Percentiles rank a stretch among this genome's conserved stretches.
Conservation (phyloP, 2,329 filamentous ascomycete genomes). For the Talaromyces marneffei region DNA sequence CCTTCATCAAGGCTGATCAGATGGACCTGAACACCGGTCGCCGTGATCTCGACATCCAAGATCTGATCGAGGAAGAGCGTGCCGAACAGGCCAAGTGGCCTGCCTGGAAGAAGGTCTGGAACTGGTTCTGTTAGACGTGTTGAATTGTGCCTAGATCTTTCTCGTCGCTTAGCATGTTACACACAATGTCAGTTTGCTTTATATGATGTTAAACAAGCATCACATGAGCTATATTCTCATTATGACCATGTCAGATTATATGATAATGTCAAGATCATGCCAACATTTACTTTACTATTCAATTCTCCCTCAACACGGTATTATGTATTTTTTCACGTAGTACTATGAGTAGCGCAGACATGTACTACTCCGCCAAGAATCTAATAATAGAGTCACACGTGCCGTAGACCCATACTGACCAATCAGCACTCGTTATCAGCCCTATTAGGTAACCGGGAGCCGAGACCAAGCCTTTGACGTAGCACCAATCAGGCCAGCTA, state of each 20-base stretch:
- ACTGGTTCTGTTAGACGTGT: slow-evolving; percentile 59
- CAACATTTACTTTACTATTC: background rate
- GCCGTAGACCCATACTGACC: background rate
- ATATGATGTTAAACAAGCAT: background rate
- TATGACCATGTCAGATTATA: background rate
- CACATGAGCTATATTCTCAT: background rate
- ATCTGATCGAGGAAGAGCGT: slow-evolving; percentile 71
- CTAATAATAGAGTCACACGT: slow-evolving; percentile 14
- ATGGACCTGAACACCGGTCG: slow-evolving; percentile 87
- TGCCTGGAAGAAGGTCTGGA: slow-evolving; percentile 69
- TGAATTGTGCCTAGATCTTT: background rate
- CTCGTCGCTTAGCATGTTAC: background rate
- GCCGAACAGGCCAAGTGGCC: slow-evolving; percentile 70
- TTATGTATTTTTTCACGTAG: no score
- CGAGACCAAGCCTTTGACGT: slow-evolving; percentile 5
- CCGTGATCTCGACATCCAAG: slow-evolving; percentile 73
- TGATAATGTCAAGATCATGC: background rate
- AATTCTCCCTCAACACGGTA: background rate
- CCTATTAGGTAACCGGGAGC: background rate
- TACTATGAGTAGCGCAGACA: no score
- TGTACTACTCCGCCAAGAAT: background rate
- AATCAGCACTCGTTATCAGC: background rate
- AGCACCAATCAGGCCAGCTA: slow-evolving; percentile 7
- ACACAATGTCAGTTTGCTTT: background rate
- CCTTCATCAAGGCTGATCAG: slow-evolving; percentile 60